Base-by-base conservation (phyloP, 108 stramenopile genomes). In the Fistulifera pelliculosa region DNA sequence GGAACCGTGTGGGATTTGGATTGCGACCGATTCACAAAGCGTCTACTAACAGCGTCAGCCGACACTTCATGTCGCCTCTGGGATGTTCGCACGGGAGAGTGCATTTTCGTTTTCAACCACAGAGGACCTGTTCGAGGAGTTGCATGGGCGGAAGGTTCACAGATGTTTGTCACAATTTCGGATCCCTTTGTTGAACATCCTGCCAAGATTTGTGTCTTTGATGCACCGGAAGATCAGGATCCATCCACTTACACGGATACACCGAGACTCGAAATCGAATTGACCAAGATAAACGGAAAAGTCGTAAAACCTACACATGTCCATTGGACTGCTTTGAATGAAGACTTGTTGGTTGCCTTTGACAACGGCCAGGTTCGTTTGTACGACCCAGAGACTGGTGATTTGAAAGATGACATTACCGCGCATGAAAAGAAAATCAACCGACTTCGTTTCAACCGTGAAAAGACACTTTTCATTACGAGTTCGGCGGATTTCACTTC, bases 1-100 rank as follows among this genome's bases (percentile, higher is more conserved):
- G 98, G 98, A 41, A 94, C 98, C 15, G 87, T 99, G 50, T 97
- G 96, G 98, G 92, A 96, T 77, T 68, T 97, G 44, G 91, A 95
- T 51, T 73, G 82, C 42, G 80, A 88, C 60, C 77, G 85, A n/a
- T 92, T 92, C 63, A 67, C 75, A 11, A 81, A 54, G 28, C 69
- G 75, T 19, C 58, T 93, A 47, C 63, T 93, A 52, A 93, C 91
- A 10, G 91, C 91, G 0, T 76, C 74, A 53, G 89, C 88, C 14
- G 87, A 89, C 77, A 86, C 94, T 16, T 69, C 74, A 38, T 70
- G 70, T 62, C 83, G 85, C 53, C 52, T 98, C 39, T 98, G 98
- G 98, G 75, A 77, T 40, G 82, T 76, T 49, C 84, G 94, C 72
- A 96, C 90, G 0, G 97, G 97, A 14, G 84, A 89, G 67, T 82